Evolutionary conservation across 768 basidiomycete species (phyloP), one percentile per base, ranked within the genome.

Genomic region (Cubamyces lactineus): DNA sequence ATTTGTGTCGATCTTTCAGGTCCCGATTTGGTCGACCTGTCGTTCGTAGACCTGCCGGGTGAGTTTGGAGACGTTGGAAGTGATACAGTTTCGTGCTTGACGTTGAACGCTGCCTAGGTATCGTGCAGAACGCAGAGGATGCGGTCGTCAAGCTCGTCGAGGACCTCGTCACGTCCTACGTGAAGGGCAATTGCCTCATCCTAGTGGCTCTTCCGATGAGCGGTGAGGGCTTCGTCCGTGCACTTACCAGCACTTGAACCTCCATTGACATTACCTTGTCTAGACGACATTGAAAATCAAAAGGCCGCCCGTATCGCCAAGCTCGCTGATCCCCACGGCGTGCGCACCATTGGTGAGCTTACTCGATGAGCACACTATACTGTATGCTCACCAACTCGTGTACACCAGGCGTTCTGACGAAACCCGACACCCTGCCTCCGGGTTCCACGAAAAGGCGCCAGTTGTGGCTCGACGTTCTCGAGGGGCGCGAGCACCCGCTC

Each of bases 221-320:
- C 46, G 62, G 62, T 58, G 19, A 47, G 56, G 26, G 15, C 56
- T 15, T 7, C 2, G 26, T 5, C 86, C 84, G 60, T 83, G 86
- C 70, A 85, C 84, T 84, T 50, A 62, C 79, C 62, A 24, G 11
- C 5, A 13, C 8, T 17, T 24, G 9, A 5, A 1, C 28, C 28
- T 28, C 28, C 28, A 7, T 28, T 28, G 28, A 28, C 28, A 7
- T 28, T 28, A 28, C 28, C 21, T 50, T 23, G 26, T 39, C 12
- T 55, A 91, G 90, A 88, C 60, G 89, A 92, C 62, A 88, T 88
- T 16, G 87, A 91, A 65, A 92, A 89, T 48, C 89, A 92, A 70
- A 88, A 86, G 0, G 89, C 89, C 0, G 84, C 87, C 57, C 75
- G 81, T 15, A 74, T 92, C 0, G 85, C 87, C 0, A 86, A 84